These are phyloP conservation scores for Sanghuangporus sanghuang DNA, from an alignment of 1,284 basidiomycete species.

Conservation along the genomic window DNA sequence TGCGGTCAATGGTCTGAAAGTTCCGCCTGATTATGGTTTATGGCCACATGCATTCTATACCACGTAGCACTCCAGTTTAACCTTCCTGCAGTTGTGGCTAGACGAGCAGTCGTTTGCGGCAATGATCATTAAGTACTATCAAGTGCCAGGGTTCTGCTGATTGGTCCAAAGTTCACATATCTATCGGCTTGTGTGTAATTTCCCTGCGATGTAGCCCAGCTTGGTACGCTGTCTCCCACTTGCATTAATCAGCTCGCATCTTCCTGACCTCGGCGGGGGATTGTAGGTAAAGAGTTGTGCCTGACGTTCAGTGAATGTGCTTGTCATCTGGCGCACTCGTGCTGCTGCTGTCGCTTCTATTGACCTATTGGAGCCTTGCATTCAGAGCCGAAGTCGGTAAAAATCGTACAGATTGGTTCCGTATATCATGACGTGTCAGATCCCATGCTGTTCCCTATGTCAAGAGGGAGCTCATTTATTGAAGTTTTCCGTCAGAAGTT, in stretches of 20 bases:
- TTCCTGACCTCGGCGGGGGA: neutral
- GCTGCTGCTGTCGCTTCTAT: neutral
- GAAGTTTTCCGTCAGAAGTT: neutral
- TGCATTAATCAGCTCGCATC: neutral
- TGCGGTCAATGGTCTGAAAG: neutral
- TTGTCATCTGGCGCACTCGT: neutral
- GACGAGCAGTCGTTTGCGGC: neutral
- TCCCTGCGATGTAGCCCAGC: neutral
- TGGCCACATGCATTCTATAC: neutral
- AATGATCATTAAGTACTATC: neutral
- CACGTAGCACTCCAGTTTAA: neutral
- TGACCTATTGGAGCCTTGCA: neutral
- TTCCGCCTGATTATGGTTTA: neutral
- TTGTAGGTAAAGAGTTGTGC: neutral
- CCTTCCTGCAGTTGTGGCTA: neutral
- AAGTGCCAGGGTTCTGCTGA: neutral
- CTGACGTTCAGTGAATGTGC: neutral
- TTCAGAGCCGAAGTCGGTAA: neutral
- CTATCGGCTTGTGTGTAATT: neutral
- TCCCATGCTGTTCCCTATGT: neutral
- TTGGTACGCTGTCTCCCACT: neutral
- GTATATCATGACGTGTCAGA: constrained; percentile 8
- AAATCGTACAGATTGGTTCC: neutral
- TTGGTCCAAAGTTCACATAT: neutral
- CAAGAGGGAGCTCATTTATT: neutral